A percentile compares a stretch with the other conserved stretches of the same genome.
phyloP scores from a whole-genome alignment of 768 basidiomycete genomes.

The Podaxis sp. region DNA sequence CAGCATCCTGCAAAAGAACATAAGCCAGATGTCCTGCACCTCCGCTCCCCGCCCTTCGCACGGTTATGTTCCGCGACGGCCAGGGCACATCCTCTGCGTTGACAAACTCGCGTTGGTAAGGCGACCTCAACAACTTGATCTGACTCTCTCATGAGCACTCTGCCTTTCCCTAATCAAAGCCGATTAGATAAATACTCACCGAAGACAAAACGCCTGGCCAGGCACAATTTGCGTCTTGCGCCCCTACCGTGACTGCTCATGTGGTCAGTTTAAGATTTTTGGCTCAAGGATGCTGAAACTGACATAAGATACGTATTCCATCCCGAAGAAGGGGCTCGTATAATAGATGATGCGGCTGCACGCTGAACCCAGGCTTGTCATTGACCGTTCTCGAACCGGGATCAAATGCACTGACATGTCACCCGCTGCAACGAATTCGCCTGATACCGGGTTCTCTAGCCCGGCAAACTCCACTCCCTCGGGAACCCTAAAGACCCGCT shows the following conservation, averaged over 20 bases:
- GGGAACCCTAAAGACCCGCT: conserved; percentile 20
- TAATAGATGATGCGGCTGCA: conserved; percentile 23
- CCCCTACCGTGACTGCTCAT: conserved; percentile 28
- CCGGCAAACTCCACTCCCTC: conserved; percentile 18
- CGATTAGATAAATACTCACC: conserved; percentile 11
- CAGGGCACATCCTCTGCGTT: conserved; percentile 28
- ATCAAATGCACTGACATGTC: conserved; percentile 20
- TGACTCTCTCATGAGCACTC: not conserved
- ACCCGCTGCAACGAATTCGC: conserved; percentile 19
- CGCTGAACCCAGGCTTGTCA: conserved; percentile 12
- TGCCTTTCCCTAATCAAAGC: not conserved
- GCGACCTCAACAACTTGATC: conserved; percentile 26
- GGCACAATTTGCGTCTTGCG: conserved; percentile 29
- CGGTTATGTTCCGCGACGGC: conserved; percentile 23
- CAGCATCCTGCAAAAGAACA: conserved; percentile 29
- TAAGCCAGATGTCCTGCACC: conserved; percentile 35
- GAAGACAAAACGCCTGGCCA: conserved; percentile 31
- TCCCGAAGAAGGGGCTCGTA: conserved; percentile 26
- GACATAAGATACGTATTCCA: conserved; percentile 31
- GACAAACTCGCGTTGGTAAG: conserved; percentile 27
- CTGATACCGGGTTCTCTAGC: conserved; percentile 15
- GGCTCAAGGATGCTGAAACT: conserved; percentile 3
- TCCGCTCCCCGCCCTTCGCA: conserved; percentile 27
- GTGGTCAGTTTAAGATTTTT: not conserved
- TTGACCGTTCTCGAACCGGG: too few species aligned